Evolutionary conservation across 1,284 basidiomycete genomes (phyloP).

Genomic region (Peniophora sp.): DNA sequence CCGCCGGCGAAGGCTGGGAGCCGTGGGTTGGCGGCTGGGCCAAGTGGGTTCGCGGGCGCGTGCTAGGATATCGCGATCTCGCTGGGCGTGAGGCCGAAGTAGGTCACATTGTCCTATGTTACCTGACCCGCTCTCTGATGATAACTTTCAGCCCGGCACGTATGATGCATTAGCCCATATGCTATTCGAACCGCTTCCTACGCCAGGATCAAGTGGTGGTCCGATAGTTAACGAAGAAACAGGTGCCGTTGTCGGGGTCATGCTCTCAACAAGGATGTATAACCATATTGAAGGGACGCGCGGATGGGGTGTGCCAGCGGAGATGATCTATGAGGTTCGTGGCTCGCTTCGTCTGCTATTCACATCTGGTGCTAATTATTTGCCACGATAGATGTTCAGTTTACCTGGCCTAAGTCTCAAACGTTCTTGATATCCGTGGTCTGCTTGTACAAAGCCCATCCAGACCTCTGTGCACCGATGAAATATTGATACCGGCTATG

Average conservation of each 20-base stretch:
- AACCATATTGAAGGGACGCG: slow-evolving; percentile 46
- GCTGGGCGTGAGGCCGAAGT: slow-evolving; percentile 51
- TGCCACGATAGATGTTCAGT: slow-evolving; percentile 48
- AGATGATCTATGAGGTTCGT: slow-evolving; percentile 58
- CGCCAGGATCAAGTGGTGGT: slow-evolving; percentile 64
- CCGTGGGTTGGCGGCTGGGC: slow-evolving; percentile 47
- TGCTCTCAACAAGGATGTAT: slow-evolving; percentile 56
- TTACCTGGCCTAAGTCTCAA: slow-evolving; percentile 21
- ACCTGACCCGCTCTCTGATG: background rate
- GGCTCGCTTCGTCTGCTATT: background rate
- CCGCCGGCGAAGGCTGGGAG: slow-evolving; percentile 34
- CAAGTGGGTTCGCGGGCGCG: slow-evolving; percentile 45
- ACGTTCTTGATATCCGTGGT: background rate
- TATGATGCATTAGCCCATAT: slow-evolving; percentile 62
- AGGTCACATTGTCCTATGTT: slow-evolving; percentile 11
- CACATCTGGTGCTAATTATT: background rate
- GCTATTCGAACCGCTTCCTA: slow-evolving; percentile 48
- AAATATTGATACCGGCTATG: too few relatives aligned
- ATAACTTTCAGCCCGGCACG: slow-evolving; percentile 46
- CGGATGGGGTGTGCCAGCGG: slow-evolving; percentile 66
- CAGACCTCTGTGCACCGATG: too few relatives aligned
- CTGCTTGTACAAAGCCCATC: too few relatives aligned
- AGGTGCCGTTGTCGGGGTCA: slow-evolving; percentile 64
- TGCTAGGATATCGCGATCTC: slow-evolving; percentile 54
- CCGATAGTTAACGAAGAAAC: slow-evolving; percentile 59